These are phyloP conservation scores for Cynanchum wilfordii DNA, from an alignment of 257 asterid genomes.

Conservation along the genomic window DNA sequence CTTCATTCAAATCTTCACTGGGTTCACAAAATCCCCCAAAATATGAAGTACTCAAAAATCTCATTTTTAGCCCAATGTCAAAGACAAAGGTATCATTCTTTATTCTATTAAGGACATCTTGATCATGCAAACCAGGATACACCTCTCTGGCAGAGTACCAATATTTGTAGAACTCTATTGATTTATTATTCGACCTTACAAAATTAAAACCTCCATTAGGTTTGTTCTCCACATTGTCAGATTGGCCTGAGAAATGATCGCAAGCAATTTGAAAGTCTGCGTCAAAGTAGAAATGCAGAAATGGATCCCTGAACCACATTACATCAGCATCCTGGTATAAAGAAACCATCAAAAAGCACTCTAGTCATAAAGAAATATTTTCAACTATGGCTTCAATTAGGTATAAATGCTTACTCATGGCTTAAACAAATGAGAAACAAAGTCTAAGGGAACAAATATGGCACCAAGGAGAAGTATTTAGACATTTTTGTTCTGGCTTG, in stretches of 20 bases:
- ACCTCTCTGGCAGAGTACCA: slow-evolving; percentile 51
- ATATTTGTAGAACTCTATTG: slow-evolving; percentile 68
- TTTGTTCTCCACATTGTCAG: slow-evolving; percentile 36
- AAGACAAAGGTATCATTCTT: slow-evolving; percentile 38
- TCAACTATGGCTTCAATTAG: background rate
- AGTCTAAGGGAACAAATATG: background rate
- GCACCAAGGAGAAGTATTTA: background rate
- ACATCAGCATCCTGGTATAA: slow-evolving; percentile 57
- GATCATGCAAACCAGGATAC: slow-evolving; percentile 65
- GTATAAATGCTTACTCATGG: background rate
- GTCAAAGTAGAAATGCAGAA: slow-evolving; percentile 43
- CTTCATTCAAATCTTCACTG: slow-evolving; percentile 51
- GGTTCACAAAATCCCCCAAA: slow-evolving; percentile 84
- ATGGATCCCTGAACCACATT: slow-evolving; percentile 74
- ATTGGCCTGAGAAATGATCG: slow-evolving; percentile 54
- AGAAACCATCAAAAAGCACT: slow-evolving; percentile 14
- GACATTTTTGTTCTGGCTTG: background rate
- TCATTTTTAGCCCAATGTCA: slow-evolving; percentile 44
- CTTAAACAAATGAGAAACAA: background rate
- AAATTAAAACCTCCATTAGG: slow-evolving; percentile 73
- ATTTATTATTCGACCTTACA: slow-evolving; percentile 49
- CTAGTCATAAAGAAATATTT: slow-evolving; percentile 10
- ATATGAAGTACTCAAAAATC: slow-evolving; percentile 54
- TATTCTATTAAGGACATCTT: slow-evolving; percentile 63
- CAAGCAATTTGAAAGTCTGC: slow-evolving; percentile 71